These are phyloP conservation scores for Leccinum pellstonianum DNA, from an alignment of 768 basidiomycete genomes.

Conservation along the genomic window DNA sequence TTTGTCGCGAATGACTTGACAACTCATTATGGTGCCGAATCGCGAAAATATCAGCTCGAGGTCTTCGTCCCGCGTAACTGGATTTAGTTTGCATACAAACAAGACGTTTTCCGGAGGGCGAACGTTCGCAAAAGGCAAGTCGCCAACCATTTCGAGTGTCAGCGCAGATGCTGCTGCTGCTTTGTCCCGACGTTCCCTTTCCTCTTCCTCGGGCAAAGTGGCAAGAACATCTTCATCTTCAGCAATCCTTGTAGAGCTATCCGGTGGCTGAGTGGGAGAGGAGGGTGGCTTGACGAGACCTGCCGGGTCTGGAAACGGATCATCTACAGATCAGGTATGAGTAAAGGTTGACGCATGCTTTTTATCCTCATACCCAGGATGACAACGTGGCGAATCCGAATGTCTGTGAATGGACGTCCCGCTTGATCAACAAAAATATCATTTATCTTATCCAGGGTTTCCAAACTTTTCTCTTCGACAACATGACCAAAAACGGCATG, in stretches of 20 bases:
- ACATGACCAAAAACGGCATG: slow-evolving; percentile 96
- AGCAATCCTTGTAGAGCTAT: slow-evolving; percentile 84
- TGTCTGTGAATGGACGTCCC: slow-evolving; percentile 89
- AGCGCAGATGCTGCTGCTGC: slow-evolving; percentile 92
- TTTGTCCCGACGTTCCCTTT: slow-evolving; percentile 74
- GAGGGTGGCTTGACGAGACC: slow-evolving; percentile 70
- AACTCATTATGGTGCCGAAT: slow-evolving; percentile 94
- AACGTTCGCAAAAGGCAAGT: slow-evolving; percentile 96
- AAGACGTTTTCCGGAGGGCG: slow-evolving; percentile 97
- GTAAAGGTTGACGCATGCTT: neutral
- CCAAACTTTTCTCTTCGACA: slow-evolving; percentile 74
- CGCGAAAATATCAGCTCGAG: slow-evolving; percentile 96
- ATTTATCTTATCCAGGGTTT: slow-evolving; percentile 90
- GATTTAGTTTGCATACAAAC: slow-evolving; percentile 98
- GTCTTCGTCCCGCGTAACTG: slow-evolving; percentile 94
- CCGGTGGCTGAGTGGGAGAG: slow-evolving; percentile 79
- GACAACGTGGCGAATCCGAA: slow-evolving; percentile 93
- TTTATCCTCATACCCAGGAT: slow-evolving; percentile 64
- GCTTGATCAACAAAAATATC: slow-evolving; percentile 88
- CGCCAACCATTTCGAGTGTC: slow-evolving; percentile 99
- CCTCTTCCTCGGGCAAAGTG: slow-evolving; percentile 84
- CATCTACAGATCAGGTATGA: slow-evolving; percentile 53
- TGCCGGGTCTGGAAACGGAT: slow-evolving; percentile 89
- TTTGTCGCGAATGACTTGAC: slow-evolving; percentile 96
- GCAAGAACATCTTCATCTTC: slow-evolving; percentile 92